phyloP scores from a whole-genome alignment of 306 rosid species.

The Fragaria ananassa region DNA sequence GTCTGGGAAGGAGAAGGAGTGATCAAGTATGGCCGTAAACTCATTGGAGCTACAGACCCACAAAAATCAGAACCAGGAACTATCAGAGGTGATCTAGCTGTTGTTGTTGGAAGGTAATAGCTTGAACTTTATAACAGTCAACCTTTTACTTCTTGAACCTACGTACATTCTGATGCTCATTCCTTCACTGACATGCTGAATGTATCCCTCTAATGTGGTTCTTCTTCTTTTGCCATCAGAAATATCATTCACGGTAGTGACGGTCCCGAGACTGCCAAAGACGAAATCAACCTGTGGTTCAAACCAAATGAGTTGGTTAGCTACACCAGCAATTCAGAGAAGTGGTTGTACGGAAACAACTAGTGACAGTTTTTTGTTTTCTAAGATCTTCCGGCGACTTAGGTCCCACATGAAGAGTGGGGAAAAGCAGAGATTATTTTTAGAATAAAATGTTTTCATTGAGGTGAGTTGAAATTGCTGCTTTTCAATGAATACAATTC shows the following conservation, averaged over 20 bases:
- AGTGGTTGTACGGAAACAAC: conserved; percentile 78
- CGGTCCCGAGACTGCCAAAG: conserved; percentile 89
- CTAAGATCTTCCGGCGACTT: conserved; percentile 20
- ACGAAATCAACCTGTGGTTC: conserved; percentile 89
- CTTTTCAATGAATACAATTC: not conserved
- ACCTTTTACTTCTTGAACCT: not conserved
- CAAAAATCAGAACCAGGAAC: conserved; percentile 98
- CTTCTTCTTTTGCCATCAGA: conserved; percentile 34
- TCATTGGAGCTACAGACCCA: conserved; percentile 96
- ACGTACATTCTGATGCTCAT: not conserved
- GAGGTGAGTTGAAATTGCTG: conserved; percentile 21
- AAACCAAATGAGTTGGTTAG: conserved; percentile 77
- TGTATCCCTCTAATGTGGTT: conserved; percentile 17
- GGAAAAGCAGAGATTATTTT: conserved; percentile 16
- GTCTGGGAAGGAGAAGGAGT: conserved; percentile 99
- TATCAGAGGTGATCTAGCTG: conserved; percentile 92
- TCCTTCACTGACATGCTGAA: not conserved
- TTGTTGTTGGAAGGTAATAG: conserved; percentile 87
- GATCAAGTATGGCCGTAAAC: conserved; percentile 78
- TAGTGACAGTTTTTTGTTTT: conserved; percentile 25
- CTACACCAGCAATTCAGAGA: conserved; percentile 84
- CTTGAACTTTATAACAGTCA: not conserved
- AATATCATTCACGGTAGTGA: conserved; percentile 97
- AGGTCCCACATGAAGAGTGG: conserved; percentile 20
- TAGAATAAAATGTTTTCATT: conserved; percentile 25